Percentiles rank a stretch among this genome's conserved stretches.
Conservation (phyloP, 805 yeast genomes). For the Vanderwaltozyma yarrowii region DNA sequence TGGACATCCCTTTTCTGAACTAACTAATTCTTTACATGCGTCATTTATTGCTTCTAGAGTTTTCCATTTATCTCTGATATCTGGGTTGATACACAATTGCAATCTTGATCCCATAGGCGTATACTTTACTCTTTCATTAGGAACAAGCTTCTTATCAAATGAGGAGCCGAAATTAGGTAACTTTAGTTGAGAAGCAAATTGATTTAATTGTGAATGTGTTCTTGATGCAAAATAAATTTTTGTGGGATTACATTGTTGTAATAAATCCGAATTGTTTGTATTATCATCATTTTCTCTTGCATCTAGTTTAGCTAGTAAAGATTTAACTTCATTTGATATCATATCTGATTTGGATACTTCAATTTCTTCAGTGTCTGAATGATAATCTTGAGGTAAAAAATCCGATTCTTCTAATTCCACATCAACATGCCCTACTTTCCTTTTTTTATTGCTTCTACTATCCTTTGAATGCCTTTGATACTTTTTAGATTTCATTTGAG, state of each 20-base stretch:
- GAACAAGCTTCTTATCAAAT: conserved; percentile 26
- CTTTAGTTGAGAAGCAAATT: conserved; percentile 63
- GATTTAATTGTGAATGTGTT: conserved; percentile 83
- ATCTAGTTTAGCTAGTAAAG: conserved; percentile 36
- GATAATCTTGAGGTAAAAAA: conserved; percentile 16
- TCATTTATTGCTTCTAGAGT: conserved; percentile 59
- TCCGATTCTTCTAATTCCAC: conserved; percentile 24
- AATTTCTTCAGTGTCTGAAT: conserved; percentile 2
- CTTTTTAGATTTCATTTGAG: conserved; percentile 5
- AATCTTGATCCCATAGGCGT: conserved; percentile 74
- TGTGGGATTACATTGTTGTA: conserved; percentile 22
- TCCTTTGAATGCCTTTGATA: conserved; percentile 4
- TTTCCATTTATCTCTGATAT: conserved; percentile 36
- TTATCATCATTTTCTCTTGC: conserved; percentile 9
- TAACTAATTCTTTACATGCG: conserved; percentile 59
- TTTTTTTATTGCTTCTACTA: conserved; percentile 9
- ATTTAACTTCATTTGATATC: conserved; percentile 39
- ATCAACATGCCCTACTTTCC: conserved; percentile 14
- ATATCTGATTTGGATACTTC: neutral
- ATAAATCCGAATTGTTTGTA: neutral
- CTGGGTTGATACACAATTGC: conserved; percentile 70
- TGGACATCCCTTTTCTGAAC: conserved; percentile 30
- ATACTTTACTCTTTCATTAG: conserved; percentile 49
- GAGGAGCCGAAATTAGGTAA: conserved; percentile 59
- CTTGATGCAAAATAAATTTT: conserved; percentile 69